phyloP scores from a whole-genome alignment of 345 rosid species.

The Eucalyptus erythrocorys region DNA sequence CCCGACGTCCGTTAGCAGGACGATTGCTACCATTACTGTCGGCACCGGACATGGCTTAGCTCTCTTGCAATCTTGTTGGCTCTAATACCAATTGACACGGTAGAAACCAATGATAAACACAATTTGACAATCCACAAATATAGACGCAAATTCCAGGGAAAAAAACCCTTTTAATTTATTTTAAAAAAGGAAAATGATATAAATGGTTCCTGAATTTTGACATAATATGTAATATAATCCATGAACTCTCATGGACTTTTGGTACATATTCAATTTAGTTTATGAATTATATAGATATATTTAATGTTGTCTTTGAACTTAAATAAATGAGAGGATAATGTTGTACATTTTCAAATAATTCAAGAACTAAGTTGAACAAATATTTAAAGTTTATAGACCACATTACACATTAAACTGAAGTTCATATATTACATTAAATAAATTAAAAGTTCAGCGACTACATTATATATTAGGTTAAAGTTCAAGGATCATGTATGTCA shows the following conservation, averaged over 20 bases:
- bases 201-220: rapidly evolving
- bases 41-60: background rate
- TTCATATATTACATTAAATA: rapidly evolving
- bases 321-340: background rate
- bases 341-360: background rate
- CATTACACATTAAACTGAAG: too few relatives aligned
- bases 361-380: too few relatives aligned
- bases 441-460: too few relatives aligned
- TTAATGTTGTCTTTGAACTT: too few relatives aligned
- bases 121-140: background rate
- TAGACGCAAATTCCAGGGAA: rapidly evolving
- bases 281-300: rapidly evolving
- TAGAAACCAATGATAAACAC: background rate
- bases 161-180: background rate
- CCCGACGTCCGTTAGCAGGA: background rate
- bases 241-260: too few relatives aligned
- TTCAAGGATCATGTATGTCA: rapidly evolving
- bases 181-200: background rate
- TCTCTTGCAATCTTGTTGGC: background rate
- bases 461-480: rapidly evolving
- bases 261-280: too few relatives aligned
- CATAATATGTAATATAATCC: too few relatives aligned
- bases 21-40: background rate
- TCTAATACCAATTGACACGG: background rate
- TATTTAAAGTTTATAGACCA: too few relatives aligned